Evolutionary conservation across 2,329 filamentous ascomycete species (phyloP), one percentile per base, ranked within the genome.

Genomic region (Aspergillus ustus): DNA sequence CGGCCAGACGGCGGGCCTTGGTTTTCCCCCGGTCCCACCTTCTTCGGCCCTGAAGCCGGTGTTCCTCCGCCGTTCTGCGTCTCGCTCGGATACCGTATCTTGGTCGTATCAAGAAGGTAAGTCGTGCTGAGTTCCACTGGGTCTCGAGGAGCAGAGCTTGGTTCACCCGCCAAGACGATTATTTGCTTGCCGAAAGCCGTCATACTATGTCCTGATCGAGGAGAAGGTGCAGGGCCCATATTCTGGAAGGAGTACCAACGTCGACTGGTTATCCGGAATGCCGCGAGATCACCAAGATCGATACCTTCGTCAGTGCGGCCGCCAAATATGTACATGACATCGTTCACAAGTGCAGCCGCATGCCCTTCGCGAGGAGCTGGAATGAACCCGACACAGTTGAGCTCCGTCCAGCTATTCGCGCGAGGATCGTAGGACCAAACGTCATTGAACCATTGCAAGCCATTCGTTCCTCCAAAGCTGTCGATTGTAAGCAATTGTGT

Each of bases 201-300:
- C 95, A 99, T 98, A 76, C 93, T 97, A 76, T 99, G 95, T 1
- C 95, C 95, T 17, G 94, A 98, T 63, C 95, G 86, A 34, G 95
- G 89, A 3, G 93, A 97, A 0, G 95, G 95, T 1, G 93, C 96
- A 3, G 93, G 93, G 0, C 95, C 95, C 95, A 99, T 99, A 73
- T 99, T 99, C 73, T 99, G 95, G 78, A 99, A 99, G 40, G 95
- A 99, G 76, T 98, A 99, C 95, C 95, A 99, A 62, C 95, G 87
- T 66, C 92, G 89, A 11, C 93, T 93, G 0, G 90, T 87, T 69
- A 91, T 91, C 53, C 88, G 84, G 77, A 92, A 92, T 9, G 95
- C 95, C 2, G 95, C 94, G 48, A 99, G 83, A 76, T 99, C 95
- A 37, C 94, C 95, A 4, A 99, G 82, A 74, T 99, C 95, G 29